phyloP scores from a whole-genome alignment of 2,329 filamentous ascomycete genomes.

The Eutypella sp. region DNA sequence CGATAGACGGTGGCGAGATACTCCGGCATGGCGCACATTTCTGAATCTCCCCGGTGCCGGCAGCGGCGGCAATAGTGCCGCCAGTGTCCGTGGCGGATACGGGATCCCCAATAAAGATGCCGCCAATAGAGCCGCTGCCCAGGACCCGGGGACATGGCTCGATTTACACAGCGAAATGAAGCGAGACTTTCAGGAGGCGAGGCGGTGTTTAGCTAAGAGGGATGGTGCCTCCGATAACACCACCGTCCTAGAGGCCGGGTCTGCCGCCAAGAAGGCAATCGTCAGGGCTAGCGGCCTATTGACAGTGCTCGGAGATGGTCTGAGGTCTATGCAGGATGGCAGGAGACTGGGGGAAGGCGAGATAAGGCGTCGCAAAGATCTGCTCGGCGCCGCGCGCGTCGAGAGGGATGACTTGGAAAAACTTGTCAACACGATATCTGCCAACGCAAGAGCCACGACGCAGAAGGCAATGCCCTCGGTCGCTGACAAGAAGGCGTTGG shows the following conservation, averaged over 20 bases:
- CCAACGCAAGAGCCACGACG: constrained; percentile 36
- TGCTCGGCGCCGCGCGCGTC: constrained; percentile 63
- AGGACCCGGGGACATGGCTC: constrained; percentile 67
- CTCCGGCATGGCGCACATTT: constrained; percentile 67
- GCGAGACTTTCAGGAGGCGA: constrained; percentile 60
- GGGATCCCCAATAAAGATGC: constrained; percentile 26
- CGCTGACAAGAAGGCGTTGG: constrained; percentile 45
- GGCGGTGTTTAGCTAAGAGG: constrained; percentile 60
- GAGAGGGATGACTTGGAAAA: constrained; percentile 74
- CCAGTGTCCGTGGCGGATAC: constrained; percentile 40
- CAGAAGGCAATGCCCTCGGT: constrained; percentile 44
- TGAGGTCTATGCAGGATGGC: constrained; percentile 51
- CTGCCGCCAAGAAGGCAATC: constrained; percentile 69
- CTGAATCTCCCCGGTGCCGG: constrained; percentile 58
- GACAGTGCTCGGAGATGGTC: constrained; percentile 58
- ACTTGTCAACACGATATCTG: constrained; percentile 52
- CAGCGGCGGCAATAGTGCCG: constrained; percentile 43
- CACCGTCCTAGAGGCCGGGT: constrained; percentile 55
- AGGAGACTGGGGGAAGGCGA: constrained; percentile 67
- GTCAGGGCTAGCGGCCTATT: constrained; percentile 64
- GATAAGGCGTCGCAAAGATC: constrained; percentile 63
- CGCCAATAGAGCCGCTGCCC: constrained; percentile 37
- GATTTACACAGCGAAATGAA: constrained; percentile 74
- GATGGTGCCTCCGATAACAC: constrained; percentile 53
- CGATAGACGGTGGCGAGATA: constrained; percentile 73